Evolutionary conservation across 2,329 filamentous ascomycete genomes (phyloP).

Genomic region (Diplocarpon mali): DNA sequence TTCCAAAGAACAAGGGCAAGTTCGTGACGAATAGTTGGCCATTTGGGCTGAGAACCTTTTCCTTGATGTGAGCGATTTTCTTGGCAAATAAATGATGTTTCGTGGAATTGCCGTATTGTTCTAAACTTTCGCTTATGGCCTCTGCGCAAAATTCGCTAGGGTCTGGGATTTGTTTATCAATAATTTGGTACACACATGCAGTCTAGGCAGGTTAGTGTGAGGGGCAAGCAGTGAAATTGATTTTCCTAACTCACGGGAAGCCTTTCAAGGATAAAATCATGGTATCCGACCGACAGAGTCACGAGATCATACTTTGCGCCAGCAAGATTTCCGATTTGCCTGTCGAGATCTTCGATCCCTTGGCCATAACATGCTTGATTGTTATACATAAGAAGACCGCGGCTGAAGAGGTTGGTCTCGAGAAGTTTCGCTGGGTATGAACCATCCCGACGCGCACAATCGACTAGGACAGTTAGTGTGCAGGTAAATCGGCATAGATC

Average conservation of each 20-base stretch:
- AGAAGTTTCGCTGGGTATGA: conserved; percentile 2
- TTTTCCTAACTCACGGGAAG: not conserved
- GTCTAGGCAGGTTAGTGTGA: no score
- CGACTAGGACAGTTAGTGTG: not conserved
- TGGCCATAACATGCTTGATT: conserved; percentile 1
- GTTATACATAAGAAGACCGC: not conserved
- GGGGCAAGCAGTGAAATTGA: not conserved
- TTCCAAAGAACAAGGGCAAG: no score
- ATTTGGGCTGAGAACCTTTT: no score
- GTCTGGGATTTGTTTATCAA: no score
- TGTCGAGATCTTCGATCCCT: not conserved
- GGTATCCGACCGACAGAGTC: not conserved
- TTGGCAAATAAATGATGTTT: no score
- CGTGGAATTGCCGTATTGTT: no score
- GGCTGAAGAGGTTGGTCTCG: not conserved
- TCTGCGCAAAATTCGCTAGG: no score
- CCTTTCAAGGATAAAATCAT: conserved; percentile 1
- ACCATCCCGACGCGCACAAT: conserved; percentile 1
- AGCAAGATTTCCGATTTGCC: conserved; percentile 2
- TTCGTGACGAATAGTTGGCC: no score
- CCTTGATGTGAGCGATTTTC: no score
- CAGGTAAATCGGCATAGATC: not conserved
- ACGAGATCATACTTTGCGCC: conserved; percentile 1
- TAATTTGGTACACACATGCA: no score
- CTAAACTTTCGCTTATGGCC: no score